Evolutionary conservation across 306 rosid species (phyloP).

Genomic region (Rubus parviflorus): DNA sequence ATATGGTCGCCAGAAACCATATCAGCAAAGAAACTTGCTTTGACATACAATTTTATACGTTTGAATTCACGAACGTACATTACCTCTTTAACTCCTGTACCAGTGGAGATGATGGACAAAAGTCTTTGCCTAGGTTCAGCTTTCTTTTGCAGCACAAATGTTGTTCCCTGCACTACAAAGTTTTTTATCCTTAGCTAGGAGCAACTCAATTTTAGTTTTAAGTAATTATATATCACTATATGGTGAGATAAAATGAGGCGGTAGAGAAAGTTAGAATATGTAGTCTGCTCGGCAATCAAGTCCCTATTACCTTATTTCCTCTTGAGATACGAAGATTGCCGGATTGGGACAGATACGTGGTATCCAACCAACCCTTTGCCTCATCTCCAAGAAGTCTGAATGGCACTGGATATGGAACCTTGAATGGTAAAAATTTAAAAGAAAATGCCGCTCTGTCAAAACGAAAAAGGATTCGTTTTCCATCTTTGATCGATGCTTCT

Average conservation of each 20-base stretch:
- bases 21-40: constrained; percentile 2
- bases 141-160: constrained; percentile 90
- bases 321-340: constrained; percentile 92
- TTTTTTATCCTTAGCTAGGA: constrained; percentile 45
- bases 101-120: constrained; percentile 69
- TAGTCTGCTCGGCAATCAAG: constrained; percentile 12
- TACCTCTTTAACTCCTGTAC: constrained; percentile 59
- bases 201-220: not conserved
- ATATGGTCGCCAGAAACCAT: not conserved
- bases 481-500: constrained; percentile 76
- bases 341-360: constrained; percentile 79
- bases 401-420: constrained; percentile 99
- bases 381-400: constrained; percentile 93
- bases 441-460: constrained; percentile 94
- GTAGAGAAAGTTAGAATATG: not conserved
- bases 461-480: constrained; percentile 79
- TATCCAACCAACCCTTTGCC: constrained; percentile 98
- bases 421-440: constrained; percentile 81
- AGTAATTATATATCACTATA: not conserved
- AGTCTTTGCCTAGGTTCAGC: constrained; percentile 75
- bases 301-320: constrained; percentile 82
- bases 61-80: not conserved
- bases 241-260: not conserved
- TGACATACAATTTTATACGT: not conserved
- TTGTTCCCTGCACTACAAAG: constrained; percentile 96